Base-by-base conservation (phyloP, 305 asterid species). In the Solanum hybrid region DNA sequence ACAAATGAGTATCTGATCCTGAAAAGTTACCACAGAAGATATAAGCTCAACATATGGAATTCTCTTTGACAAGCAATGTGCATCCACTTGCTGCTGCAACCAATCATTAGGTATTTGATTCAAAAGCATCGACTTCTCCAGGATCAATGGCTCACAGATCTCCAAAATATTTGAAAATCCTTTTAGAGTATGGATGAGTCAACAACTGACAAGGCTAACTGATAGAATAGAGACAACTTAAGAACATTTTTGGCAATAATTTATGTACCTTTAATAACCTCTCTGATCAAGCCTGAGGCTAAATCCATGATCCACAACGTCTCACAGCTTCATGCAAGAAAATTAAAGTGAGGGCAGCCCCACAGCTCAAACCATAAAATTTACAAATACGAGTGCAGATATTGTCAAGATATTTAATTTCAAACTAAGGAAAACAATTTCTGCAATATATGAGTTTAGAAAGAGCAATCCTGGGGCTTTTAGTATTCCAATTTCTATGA, bases 281-380 rank as follows among this genome's bases (percentile, higher is more conserved):
- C 96, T 91, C 85, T 94, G 92, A 95, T 92, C 90, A 78, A 86
- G 80, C 99, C 95, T 37, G 96, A 94, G 90, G 94, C 91, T 89
- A 95, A 40, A 92, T 97, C 99, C 89, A 97, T 27, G 51, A 93
- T 90, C 99, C 99, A 97, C 64, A 97, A 94, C 86, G 96, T 95
- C 88, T 90, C 95, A 89, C 94, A 92, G 95, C 99, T 97, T 95
- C 94, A 92, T 29, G 89, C 60, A 90, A 42, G 89, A 32, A 85
- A 60, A 56, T 22, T 60, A 76, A 78, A 64, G 22, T 38, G 80
- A 86, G 78, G 89, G 77, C 90, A 90, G 38, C 45, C 51, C 32
- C 76, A 12, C 40, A 85, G 32, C 76, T 37, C 87, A 91, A 45
- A 86, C 86, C 40, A 37, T 71, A 88, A 66, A 66, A 86, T 32